Base-by-base conservation (phyloP, 768 basidiomycete species). In the Mycena floridula region DNA sequence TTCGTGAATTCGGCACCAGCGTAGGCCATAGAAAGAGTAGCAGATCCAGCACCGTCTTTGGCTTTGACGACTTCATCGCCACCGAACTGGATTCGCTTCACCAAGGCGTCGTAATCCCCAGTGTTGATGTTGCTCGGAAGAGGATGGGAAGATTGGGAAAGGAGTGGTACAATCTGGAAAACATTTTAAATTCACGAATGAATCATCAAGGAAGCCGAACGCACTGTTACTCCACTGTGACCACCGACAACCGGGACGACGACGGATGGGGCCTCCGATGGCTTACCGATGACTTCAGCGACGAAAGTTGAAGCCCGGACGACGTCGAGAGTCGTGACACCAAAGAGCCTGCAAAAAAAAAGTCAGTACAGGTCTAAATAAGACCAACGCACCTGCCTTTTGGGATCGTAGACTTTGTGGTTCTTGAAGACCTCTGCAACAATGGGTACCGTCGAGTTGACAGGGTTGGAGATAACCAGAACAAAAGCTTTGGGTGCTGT, bases 1-100 rank as follows among this genome's bases (percentile, higher is more conserved):
- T 63, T 63, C 23, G 91, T 79, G 58, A 98, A 98, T 65, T 91
- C 83, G 40, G 88, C 89, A 46, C 93, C 95, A 42, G 95, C 89
- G 55, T 85, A 91, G 1, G 92, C 92, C 93, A 97, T 97, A 25
- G 89, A 92, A 46, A 95, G 79, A n/a, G 93, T 96, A 7, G 94
- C 94, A 25, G 90, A 93, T 37, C 96, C 96, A 42, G 83, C 81
- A 52, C 86, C 87, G 56, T 90, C 86, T 73, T 99, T 99, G 36
- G 96, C 96, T 70, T 96, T 88, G 62, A 98, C 95, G 58, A 98
- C 94, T 68, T 98, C 94, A 55, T 96, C 94, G 46, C 93, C 94
- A 45, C 94, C 94, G 58, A 89, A 96, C 63, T 95, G 93, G 56
- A 96, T 90, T 53, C 90, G 86, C 45, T 90, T 74, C 39, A 88